Conservation (phyloP, 805 yeast genomes). For the Sugiyamaella chiloensis region DNA sequence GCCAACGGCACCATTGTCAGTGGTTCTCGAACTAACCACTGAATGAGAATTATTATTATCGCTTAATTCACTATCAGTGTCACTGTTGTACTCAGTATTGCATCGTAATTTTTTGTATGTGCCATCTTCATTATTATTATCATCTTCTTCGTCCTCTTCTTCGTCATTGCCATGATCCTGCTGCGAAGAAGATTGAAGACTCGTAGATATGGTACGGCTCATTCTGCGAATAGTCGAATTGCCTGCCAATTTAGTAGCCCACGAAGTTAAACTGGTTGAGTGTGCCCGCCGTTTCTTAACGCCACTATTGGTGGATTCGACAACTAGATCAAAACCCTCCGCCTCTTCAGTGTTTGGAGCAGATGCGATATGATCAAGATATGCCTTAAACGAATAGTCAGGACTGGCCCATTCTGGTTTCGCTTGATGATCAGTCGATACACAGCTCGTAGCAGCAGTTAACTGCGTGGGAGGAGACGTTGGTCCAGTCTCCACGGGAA, state of each 20-base stretch:
- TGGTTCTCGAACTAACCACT: neutral
- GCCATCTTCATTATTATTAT: neutral
- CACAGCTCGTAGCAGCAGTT: conserved; percentile 22
- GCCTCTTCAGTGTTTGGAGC: neutral
- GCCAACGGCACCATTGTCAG: neutral
- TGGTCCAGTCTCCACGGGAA: neutral
- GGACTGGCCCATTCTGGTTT: conserved; percentile 21
- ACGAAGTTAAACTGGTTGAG: neutral
- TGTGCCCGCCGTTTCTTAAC: neutral
- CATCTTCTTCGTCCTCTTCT: neutral
- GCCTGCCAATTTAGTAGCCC: conserved; percentile 1
- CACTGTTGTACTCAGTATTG: neutral
- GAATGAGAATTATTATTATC: neutral
- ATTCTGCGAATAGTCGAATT: neutral
- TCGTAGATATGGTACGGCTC: neutral
- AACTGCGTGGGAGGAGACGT: conserved; percentile 22
- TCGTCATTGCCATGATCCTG: neutral
- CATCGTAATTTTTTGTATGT: neutral
- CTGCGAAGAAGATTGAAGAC: neutral
- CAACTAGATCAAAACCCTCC: neutral
- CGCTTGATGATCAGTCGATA: conserved; percentile 9
- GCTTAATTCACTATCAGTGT: neutral
- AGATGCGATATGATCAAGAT: conserved; percentile 11
- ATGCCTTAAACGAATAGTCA: conserved; percentile 18
- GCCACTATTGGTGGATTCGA: neutral